Percentiles rank a stretch among this genome's conserved stretches.
These are phyloP conservation scores for Sporothrix schenckii DNA, from an alignment of 2,329 filamentous ascomycete species.

Conservation along the genomic window DNA sequence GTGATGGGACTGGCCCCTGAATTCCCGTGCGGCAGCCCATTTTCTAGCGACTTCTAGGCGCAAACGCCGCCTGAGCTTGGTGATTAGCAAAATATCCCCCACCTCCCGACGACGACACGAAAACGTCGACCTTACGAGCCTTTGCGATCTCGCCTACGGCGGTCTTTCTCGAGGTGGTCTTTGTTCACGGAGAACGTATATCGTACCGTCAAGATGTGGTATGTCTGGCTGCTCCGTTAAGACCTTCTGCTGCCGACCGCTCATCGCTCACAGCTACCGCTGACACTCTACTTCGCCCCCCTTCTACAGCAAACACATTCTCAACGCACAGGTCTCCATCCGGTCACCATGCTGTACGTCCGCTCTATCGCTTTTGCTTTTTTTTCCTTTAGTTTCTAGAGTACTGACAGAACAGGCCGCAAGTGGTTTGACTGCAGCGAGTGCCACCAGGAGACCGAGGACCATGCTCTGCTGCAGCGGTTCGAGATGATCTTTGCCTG, in stretches of 20 bases:
- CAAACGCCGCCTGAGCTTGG: constrained; percentile 12
- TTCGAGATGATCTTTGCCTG: constrained; percentile 94
- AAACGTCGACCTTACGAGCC: constrained; percentile 20
- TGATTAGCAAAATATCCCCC: constrained; percentile 15
- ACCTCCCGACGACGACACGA: neutral
- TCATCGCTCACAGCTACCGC: neutral
- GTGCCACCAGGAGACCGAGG: constrained; percentile 82
- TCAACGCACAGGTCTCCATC: constrained; percentile 97
- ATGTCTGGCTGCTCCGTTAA: neutral
- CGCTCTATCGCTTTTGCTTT: neutral
- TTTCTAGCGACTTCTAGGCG: constrained; percentile 29
- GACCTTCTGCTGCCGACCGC: neutral
- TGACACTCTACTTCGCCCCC: neutral
- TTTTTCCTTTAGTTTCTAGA: neutral
- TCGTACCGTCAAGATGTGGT: constrained; percentile 28
- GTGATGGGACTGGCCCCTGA: constrained; percentile 23
- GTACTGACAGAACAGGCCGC: constrained; percentile 59
- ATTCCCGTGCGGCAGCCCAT: neutral
- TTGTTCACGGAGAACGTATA: neutral
- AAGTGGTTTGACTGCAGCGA: constrained; percentile 99
- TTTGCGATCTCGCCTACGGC: neutral
- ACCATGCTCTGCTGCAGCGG: constrained; percentile 73
- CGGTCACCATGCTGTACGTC: constrained; percentile 88
- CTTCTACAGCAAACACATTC: constrained; percentile 80
- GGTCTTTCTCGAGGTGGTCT: neutral